These are phyloP conservation scores for Astrocystis sublimbata DNA, from an alignment of 495 filamentous ascomycete species.

Conservation along the genomic window DNA sequence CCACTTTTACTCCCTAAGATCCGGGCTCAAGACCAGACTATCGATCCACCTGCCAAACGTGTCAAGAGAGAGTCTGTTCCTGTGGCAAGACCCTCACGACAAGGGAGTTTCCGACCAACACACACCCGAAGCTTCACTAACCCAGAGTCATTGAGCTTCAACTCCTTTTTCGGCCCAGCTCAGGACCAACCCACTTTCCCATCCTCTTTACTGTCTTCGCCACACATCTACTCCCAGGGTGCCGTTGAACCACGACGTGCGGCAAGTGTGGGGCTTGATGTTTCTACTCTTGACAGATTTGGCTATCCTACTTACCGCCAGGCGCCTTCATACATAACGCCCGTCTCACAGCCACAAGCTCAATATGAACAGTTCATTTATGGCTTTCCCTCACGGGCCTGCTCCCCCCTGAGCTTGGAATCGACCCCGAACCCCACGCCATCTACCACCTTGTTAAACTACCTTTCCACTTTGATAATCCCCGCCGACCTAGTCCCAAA, in stretches of 20 bases:
- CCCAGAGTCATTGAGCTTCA: slow-evolving; percentile 58
- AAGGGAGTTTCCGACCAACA: slow-evolving; percentile 44
- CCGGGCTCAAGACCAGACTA: slow-evolving; percentile 77
- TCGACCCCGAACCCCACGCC: slow-evolving; percentile 46
- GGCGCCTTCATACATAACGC: slow-evolving; percentile 65
- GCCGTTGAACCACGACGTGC: slow-evolving; percentile 58
- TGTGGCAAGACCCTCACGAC: slow-evolving; percentile 25
- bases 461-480: slow-evolving; percentile 78
- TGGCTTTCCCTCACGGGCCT: slow-evolving; percentile 45
- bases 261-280: slow-evolving; percentile 70
- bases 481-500: slow-evolving; percentile 81
- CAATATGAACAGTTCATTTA: slow-evolving; percentile 48
- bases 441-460: slow-evolving; percentile 73
- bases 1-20: slow-evolving; percentile 85
- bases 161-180: slow-evolving; percentile 38
- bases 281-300: slow-evolving; percentile 63
- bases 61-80: slow-evolving; percentile 39
- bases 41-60: slow-evolving; percentile 49
- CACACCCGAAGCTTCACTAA: slow-evolving; percentile 69
- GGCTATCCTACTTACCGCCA: slow-evolving; percentile 81
- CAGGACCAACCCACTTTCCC: slow-evolving; percentile 40
- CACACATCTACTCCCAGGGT: slow-evolving; percentile 60
- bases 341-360: slow-evolving; percentile 37
- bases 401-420: slow-evolving; percentile 51
- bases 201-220: slow-evolving; percentile 62